phyloP scores from a whole-genome alignment of 179 eudicot genomes.

The Actinidia arguta region DNA sequence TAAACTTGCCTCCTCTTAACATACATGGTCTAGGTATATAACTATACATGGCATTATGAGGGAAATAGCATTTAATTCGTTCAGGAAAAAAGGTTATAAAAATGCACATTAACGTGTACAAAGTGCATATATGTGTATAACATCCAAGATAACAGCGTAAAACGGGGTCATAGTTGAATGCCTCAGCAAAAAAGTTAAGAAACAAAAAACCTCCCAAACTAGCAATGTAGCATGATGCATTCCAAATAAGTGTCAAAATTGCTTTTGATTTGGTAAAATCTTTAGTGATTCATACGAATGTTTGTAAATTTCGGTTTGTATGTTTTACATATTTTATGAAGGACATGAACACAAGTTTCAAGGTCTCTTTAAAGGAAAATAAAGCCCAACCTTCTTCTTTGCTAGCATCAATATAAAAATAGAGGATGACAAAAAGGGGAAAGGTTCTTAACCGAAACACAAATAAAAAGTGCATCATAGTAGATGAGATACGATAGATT shows the following conservation, averaged over 20 bases:
- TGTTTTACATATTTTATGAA: background rate
- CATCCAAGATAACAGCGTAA: background rate
- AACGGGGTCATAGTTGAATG: background rate
- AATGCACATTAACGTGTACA: too few species aligned
- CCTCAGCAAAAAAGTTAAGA: background rate
- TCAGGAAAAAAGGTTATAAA: too few species aligned
- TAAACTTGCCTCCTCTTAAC: too few species aligned
- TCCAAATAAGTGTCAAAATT: background rate
- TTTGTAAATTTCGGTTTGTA: too few species aligned
- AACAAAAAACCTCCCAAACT: background rate
- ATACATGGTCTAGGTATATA: too few species aligned
- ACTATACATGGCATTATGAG: too few species aligned
- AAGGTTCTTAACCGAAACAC: background rate
- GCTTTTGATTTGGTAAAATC: background rate
- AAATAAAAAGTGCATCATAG: background rate
- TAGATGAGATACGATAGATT: background rate
- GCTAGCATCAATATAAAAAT: background rate
- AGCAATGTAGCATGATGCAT: background rate
- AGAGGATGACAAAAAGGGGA: too few species aligned
- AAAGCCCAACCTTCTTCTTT: background rate
- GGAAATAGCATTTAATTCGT: too few species aligned
- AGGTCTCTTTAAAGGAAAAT: background rate
- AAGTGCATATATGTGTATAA: background rate
- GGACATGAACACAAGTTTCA: background rate
- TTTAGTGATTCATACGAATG: too few species aligned